Evolutionary conservation across 1,284 basidiomycete species (phyloP).

Genomic region (Golubevia sp.): DNA sequence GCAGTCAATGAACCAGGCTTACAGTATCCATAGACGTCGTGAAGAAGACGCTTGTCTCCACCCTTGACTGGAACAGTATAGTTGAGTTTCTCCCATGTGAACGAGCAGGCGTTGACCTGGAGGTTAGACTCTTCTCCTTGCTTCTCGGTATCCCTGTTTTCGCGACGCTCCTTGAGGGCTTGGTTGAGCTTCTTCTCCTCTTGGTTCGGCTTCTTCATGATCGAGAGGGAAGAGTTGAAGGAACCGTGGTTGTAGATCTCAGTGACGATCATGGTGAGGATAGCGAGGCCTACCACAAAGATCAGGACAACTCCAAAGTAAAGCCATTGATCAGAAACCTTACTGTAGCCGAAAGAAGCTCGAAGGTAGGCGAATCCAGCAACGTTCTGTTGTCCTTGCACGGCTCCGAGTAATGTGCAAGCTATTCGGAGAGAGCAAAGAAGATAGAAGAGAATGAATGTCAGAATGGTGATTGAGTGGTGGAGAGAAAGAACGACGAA

Average conservation of each 20-base stretch:
- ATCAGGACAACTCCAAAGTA: slow-evolving; percentile 36
- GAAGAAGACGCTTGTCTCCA: slow-evolving; percentile 63
- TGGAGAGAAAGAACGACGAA: too few species aligned
- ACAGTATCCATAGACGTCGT: slow-evolving; percentile 66
- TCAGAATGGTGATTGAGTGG: too few species aligned
- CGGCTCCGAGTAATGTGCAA: slow-evolving; percentile 20
- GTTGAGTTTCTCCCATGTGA: slow-evolving; percentile 64
- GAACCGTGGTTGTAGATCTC: slow-evolving; percentile 27
- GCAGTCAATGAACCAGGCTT: slow-evolving; percentile 66
- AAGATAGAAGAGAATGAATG: too few species aligned
- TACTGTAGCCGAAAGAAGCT: slow-evolving; percentile 26
- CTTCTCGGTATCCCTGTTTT: slow-evolving; percentile 9
- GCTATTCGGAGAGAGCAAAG: too few species aligned
- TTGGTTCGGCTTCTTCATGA: slow-evolving; percentile 36
- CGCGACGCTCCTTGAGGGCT: slow-evolving; percentile 26
- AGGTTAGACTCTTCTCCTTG: background rate
- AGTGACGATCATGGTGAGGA: slow-evolving; percentile 21
- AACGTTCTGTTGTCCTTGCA: slow-evolving; percentile 21
- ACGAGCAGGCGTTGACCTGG: slow-evolving; percentile 16
- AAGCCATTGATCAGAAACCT: slow-evolving; percentile 18
- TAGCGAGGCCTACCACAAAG: slow-evolving; percentile 32
- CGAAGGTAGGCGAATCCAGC: slow-evolving; percentile 23
- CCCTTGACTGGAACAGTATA: slow-evolving; percentile 64
- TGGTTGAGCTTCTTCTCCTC: slow-evolving; percentile 37
- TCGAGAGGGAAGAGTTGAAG: slow-evolving; percentile 16